These are phyloP conservation scores for Trichosporon sp. DNA, from an alignment of 1,284 basidiomycete genomes.

Conservation along the genomic window DNA sequence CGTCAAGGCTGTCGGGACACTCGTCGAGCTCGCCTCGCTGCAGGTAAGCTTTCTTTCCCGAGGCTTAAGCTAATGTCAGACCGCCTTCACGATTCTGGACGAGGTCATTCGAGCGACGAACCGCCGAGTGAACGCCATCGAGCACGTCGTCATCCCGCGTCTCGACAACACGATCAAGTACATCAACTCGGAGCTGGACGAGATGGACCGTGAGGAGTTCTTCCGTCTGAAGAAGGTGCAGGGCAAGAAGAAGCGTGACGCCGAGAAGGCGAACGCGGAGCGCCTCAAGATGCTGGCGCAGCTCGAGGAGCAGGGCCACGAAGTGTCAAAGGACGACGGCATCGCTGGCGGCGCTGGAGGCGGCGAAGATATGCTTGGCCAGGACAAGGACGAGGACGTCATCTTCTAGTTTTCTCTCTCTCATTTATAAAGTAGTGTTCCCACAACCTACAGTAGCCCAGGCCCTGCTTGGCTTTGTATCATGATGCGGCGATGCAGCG, in stretches of 20 bases:
- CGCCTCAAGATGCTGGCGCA: slow-evolving; percentile 29
- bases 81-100: slow-evolving; percentile 96
- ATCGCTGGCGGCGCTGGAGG: slow-evolving; percentile 42
- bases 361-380: slow-evolving; percentile 62
- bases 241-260: slow-evolving; percentile 88
- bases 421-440: background rate
- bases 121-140: slow-evolving; percentile 96
- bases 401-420: slow-evolving; percentile 66
- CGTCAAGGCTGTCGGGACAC: slow-evolving; percentile 91
- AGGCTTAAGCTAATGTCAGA: slow-evolving; percentile 53
- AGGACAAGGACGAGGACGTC: slow-evolving; percentile 77
- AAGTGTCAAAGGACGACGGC: slow-evolving; percentile 45
- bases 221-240: slow-evolving; percentile 95
- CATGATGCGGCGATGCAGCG: slow-evolving; percentile 2
- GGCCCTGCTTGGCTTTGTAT: background rate
- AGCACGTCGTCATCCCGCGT: slow-evolving; percentile 92
- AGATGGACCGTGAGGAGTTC: slow-evolving; percentile 97
- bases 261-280: slow-evolving; percentile 29
- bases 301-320: slow-evolving; percentile 39
- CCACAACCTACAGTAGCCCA: too few relatives aligned
- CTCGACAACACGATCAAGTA: slow-evolving; percentile 97
- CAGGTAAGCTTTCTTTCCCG: slow-evolving; percentile 41
- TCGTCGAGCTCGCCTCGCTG: slow-evolving; percentile 94
- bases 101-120: slow-evolving; percentile 99
- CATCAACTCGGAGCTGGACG: slow-evolving; percentile 91